Evolutionary conservation across 495 filamentous ascomycete genomes (phyloP).

Genomic region (Penicillium subrubescens): DNA sequence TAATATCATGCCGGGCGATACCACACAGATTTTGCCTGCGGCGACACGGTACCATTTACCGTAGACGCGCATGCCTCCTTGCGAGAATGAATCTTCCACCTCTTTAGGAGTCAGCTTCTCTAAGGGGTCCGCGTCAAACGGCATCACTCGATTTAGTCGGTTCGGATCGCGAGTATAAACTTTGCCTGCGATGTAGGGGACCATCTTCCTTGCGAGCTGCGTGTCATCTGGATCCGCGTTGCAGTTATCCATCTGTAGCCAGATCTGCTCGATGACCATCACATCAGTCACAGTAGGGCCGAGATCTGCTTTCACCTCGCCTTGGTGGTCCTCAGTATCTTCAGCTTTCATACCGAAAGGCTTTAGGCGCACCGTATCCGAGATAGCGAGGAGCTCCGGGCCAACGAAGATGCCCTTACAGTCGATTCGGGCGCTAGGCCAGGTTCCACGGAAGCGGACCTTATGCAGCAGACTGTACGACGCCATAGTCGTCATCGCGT

Average conservation of each 20-base stretch:
- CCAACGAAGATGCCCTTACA: constrained; percentile 60
- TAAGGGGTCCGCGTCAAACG: constrained; percentile 23
- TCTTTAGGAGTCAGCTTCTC: constrained; percentile 36
- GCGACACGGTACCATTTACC: constrained; percentile 53
- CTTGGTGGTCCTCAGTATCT: constrained; percentile 11
- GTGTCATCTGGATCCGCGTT: constrained; percentile 46
- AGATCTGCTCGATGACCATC: constrained; percentile 54
- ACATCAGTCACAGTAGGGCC: constrained; percentile 45
- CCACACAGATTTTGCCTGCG: constrained; percentile 35
- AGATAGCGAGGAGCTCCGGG: constrained; percentile 52
- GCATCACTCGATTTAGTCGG: constrained; percentile 25
- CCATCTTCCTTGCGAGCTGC: constrained; percentile 44
- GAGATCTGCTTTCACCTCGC: not conserved
- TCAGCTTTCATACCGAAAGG: constrained; percentile 25
- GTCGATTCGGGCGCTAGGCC: constrained; percentile 54
- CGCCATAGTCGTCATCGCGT: constrained; percentile 56
- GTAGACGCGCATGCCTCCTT: constrained; percentile 45
- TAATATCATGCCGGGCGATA: constrained; percentile 53
- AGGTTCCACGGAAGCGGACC: constrained; percentile 52
- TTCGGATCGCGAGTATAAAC: constrained; percentile 47
- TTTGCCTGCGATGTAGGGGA: constrained; percentile 48
- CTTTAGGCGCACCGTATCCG: constrained; percentile 56
- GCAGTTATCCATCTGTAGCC: constrained; percentile 44
- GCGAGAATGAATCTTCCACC: constrained; percentile 37
- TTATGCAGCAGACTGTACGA: constrained; percentile 55